A percentile compares a stretch with the other conserved stretches of the same genome.
These are phyloP conservation scores for Scheffersomyces illinoinensis DNA, from an alignment of 1,139 yeast species.

Conservation along the genomic window DNA sequence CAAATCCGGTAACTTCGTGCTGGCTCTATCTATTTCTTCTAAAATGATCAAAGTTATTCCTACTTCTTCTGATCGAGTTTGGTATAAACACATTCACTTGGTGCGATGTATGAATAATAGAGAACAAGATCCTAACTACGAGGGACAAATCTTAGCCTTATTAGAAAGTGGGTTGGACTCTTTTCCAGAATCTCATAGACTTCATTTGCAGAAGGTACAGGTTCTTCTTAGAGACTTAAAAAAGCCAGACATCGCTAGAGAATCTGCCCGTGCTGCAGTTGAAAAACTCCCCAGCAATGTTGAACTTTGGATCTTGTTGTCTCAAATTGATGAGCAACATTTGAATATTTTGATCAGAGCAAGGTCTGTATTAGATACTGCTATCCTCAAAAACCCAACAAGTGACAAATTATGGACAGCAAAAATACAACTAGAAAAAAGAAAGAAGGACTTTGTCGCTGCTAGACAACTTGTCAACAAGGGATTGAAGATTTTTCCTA, in stretches of 20 bases:
- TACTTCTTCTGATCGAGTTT: constrained; percentile 47
- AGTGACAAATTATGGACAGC: constrained; percentile 58
- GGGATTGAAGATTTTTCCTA: constrained; percentile 63
- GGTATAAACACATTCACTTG: constrained; percentile 65
- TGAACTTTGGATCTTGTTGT: constrained; percentile 58
- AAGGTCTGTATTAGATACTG: constrained; percentile 72
- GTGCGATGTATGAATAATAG: constrained; percentile 34
- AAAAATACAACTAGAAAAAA: constrained; percentile 58
- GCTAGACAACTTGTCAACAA: constrained; percentile 58
- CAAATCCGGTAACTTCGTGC: constrained; percentile 32
- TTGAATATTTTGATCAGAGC: constrained; percentile 55
- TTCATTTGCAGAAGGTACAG: constrained; percentile 63
- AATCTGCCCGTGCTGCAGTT: constrained; percentile 50
- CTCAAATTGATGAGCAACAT: constrained; percentile 47
- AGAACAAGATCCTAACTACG: constrained; percentile 4
- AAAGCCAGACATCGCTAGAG: constrained; percentile 43
- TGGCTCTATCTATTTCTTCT: constrained; percentile 45
- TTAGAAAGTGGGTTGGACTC: constrained; percentile 45
- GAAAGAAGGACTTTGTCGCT: constrained; percentile 49
- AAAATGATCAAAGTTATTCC: constrained; percentile 37
- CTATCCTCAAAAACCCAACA: constrained; percentile 52
- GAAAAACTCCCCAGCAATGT: constrained; percentile 44
- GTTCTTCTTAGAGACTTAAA: constrained; percentile 35
- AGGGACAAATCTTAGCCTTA: constrained; percentile 19
- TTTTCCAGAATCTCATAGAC: constrained; percentile 49